These are phyloP conservation scores for Chlorella variabilis DNA, from an alignment of 163 green algal species.

Conservation along the genomic window DNA sequence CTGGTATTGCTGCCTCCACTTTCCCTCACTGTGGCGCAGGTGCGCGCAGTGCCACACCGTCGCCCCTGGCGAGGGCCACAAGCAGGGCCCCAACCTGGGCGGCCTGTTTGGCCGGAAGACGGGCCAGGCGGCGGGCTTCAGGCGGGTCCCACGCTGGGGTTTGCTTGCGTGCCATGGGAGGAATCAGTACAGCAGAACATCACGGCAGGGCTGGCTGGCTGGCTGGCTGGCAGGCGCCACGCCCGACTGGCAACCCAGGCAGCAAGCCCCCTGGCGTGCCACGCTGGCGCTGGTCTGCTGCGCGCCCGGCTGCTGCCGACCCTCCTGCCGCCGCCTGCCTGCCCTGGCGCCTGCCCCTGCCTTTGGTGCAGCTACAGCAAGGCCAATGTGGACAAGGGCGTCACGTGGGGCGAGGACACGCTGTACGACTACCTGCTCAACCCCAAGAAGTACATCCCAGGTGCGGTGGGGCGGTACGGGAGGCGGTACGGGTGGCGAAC, in stretches of 20 bases:
- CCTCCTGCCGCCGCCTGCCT: no score
- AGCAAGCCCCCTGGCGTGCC: no score
- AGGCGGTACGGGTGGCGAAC: no score
- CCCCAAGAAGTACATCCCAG: constrained; percentile 97
- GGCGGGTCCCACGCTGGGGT: no score
- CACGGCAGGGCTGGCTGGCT: not conserved
- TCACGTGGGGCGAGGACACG: constrained; percentile 94
- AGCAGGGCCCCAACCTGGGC: constrained; percentile 94
- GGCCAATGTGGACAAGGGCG: constrained; percentile 98
- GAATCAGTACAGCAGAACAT: no score
- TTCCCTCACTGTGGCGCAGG: no score
- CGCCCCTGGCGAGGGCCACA: constrained; percentile 92
- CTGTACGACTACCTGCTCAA: constrained; percentile 98
- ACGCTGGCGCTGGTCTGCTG: no score
- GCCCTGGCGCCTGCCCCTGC: no score
- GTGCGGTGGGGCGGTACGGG: constrained; percentile 12
- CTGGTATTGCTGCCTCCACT: not conserved
- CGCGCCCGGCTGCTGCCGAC: no score
- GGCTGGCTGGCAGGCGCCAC: no score
- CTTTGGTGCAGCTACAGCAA: constrained; percentile 95
- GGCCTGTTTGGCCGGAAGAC: constrained; percentile 89
- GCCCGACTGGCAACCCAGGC: no score
- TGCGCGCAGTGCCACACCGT: constrained; percentile 95
- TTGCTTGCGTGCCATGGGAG: no score
- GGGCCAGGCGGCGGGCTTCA: constrained; percentile 86